Conservation (phyloP, 2,329 filamentous ascomycete genomes). For the Colletotrichum brevisporum region DNA sequence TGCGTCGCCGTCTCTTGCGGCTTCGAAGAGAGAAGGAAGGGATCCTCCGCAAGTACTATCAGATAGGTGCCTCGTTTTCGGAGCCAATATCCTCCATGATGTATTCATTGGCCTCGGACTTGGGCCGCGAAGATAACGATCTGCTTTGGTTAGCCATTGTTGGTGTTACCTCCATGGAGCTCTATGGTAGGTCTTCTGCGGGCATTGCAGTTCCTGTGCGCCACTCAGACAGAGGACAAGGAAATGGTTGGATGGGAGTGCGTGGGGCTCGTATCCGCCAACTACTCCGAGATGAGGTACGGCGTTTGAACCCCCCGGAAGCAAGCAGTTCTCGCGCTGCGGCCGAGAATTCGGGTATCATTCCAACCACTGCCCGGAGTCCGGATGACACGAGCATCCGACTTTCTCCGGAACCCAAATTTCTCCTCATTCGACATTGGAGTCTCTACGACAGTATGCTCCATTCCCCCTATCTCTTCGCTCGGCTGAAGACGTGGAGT, state of each 20-base stretch:
- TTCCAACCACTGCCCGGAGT: slow-evolving; percentile 88
- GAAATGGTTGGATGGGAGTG: slow-evolving; percentile 83
- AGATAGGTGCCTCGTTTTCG: slow-evolving; percentile 88
- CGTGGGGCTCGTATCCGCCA: slow-evolving; percentile 88
- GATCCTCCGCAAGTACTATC: slow-evolving; percentile 86
- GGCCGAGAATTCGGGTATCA: slow-evolving; percentile 82
- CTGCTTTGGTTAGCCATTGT: slow-evolving; percentile 95
- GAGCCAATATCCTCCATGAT: slow-evolving; percentile 95
- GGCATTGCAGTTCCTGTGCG: slow-evolving; percentile 77
- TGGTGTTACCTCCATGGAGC: slow-evolving; percentile 92
- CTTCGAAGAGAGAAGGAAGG: slow-evolving; percentile 83
- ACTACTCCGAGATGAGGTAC: slow-evolving; percentile 91
- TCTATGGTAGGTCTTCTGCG: slow-evolving; percentile 88
- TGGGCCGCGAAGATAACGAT: slow-evolving; percentile 97
- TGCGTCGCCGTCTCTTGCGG: slow-evolving; percentile 81
- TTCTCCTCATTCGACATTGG: slow-evolving; percentile 95
- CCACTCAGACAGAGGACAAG: slow-evolving; percentile 67
- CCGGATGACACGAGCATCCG: slow-evolving; percentile 94
- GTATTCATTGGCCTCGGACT: slow-evolving; percentile 93
- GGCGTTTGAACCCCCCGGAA: slow-evolving; percentile 88
- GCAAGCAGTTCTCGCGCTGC: slow-evolving; percentile 72
- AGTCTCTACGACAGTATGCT: slow-evolving; percentile 98
- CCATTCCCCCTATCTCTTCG: slow-evolving; percentile 94
- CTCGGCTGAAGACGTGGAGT: slow-evolving; percentile 93
- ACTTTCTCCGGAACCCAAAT: slow-evolving; percentile 92